phyloP scores from a whole-genome alignment of 768 basidiomycete species.

The Podaxis pistillaris region DNA sequence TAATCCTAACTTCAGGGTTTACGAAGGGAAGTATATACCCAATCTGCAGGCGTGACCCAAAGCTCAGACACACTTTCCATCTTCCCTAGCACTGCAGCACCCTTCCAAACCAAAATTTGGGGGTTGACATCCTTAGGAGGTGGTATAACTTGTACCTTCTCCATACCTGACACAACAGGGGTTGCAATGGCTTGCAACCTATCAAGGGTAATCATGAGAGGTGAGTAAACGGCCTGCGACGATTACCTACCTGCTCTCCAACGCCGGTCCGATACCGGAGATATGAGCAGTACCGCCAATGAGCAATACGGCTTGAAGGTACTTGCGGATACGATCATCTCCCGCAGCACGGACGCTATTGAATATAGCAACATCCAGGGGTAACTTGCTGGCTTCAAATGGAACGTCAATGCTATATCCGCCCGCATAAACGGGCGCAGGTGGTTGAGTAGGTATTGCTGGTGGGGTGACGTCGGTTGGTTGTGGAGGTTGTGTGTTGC shows the following conservation, averaged over 20 bases:
- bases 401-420: constrained; percentile 71
- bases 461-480: constrained; percentile 18
- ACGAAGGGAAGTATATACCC: constrained; percentile 50
- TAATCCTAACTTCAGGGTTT: background rate
- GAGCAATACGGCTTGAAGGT: constrained; percentile 83
- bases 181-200: constrained; percentile 84
- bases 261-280: constrained; percentile 79
- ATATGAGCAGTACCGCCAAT: constrained; percentile 83
- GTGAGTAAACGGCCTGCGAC: background rate
- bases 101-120: constrained; percentile 91
- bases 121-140: constrained; percentile 94
- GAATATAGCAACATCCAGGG: constrained; percentile 90
- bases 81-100: constrained; percentile 85
- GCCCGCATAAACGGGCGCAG: constrained; percentile 32
- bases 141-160: constrained; percentile 89
- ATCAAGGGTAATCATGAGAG: constrained; percentile 10
- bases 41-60: constrained; percentile 86
- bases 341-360: constrained; percentile 88
- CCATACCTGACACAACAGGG: constrained; percentile 79
- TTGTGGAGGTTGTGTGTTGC: constrained; percentile 19
- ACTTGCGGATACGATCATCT: constrained; percentile 88
- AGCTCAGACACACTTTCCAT: constrained; percentile 89
- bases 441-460: constrained; percentile 19
- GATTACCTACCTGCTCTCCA: constrained; percentile 75
- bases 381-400: constrained; percentile 85